Base-by-base conservation (phyloP, 495 filamentous ascomycete species). In the Neurospora sp. region DNA sequence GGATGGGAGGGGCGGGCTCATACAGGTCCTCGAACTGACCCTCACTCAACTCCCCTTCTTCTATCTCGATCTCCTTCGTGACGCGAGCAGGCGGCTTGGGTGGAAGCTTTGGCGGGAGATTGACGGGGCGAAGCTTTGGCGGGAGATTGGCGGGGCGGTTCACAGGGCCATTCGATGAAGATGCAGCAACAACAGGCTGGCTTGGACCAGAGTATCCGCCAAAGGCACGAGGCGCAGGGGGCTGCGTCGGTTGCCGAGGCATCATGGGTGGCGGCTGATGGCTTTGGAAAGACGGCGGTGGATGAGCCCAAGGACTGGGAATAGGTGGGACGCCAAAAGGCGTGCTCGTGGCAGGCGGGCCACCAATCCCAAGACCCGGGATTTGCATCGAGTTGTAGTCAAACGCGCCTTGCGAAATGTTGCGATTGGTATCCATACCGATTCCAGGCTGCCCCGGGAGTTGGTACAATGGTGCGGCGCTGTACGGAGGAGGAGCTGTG, bases 41-140 rank as follows among this genome's bases (percentile, higher is more conserved):
- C 73, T 94, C 92, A 74, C 90, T 92, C 20, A 94, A 76, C 77
- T 94, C 92, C 2, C 91, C 91, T 76, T 94, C 92, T 73, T 96
- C 92, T 40, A 87, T 84, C 35, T 80, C 74, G 53, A 70, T 69
- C 70, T 40, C 39, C 22, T 14, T 65, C 9, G 71, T 42, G 2
- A 39, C 45, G n/a, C 72, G 61, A 40, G 31, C 74, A 73, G 16
- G 70, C 73, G 22, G 47, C 35, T 44, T 39, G 37, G 20, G 59
- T 70, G 16, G 70, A 44, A 27, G 35, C 69, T 39, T 45, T 18
- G 20, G 44, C 22, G 20, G 45, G 14, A 65, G 53, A 65, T 65
- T 65, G 53, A 27, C 53, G 31, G 53, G 53, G 12, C 53, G 53
- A 31, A 31, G 27, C 27, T 31, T 31, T 31, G n/a, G 44, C 22